A percentile compares a stretch with the other conserved stretches of the same genome.
phyloP scores from a whole-genome alignment of 176 grass and related monocot genomes.

The Phyllostachys edulis region DNA sequence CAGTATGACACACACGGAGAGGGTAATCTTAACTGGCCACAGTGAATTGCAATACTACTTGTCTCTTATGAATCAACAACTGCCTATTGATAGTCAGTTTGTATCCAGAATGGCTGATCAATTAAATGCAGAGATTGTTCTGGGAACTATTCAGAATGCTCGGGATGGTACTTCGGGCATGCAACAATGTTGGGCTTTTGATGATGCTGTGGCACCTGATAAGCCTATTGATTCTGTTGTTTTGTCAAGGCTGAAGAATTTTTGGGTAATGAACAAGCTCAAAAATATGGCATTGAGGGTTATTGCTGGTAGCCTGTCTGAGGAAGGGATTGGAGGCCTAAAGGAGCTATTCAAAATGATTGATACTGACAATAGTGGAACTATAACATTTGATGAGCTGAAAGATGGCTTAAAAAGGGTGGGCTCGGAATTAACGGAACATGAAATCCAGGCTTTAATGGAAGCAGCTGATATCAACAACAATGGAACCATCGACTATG shows the following conservation, averaged over 20 bases:
- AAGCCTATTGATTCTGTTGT: slow-evolving; percentile 98
- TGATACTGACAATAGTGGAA: slow-evolving; percentile 91
- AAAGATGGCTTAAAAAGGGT: slow-evolving; percentile 95
- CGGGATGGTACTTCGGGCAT: too few relatives aligned
- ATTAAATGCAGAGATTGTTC: too few relatives aligned
- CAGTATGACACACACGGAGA: too few relatives aligned
- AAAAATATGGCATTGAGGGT: slow-evolving; percentile 99
- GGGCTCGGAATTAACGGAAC: slow-evolving; percentile 89
- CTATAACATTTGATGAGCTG: slow-evolving; percentile 99
- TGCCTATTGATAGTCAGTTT: too few relatives aligned
- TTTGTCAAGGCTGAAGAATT: slow-evolving; percentile 93
- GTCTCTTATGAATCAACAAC: too few relatives aligned
- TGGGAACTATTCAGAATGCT: too few relatives aligned
- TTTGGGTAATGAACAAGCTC: slow-evolving; percentile 99
- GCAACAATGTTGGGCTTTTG: too few relatives aligned
- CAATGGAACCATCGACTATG: slow-evolving; percentile 83
- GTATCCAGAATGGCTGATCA: too few relatives aligned
- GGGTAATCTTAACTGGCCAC: too few relatives aligned
- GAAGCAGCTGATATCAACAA: slow-evolving; percentile 90
- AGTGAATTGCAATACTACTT: too few relatives aligned
- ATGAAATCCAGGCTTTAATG: slow-evolving; percentile 92
- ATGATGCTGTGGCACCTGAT: slow-evolving; percentile 93
- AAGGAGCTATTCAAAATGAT: slow-evolving; percentile 99
- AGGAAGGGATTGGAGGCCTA: slow-evolving; percentile 99
- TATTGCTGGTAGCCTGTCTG: slow-evolving; percentile 93